These are phyloP conservation scores for Mentha longifolia DNA, from an alignment of 257 asterid species.

Conservation along the genomic window DNA sequence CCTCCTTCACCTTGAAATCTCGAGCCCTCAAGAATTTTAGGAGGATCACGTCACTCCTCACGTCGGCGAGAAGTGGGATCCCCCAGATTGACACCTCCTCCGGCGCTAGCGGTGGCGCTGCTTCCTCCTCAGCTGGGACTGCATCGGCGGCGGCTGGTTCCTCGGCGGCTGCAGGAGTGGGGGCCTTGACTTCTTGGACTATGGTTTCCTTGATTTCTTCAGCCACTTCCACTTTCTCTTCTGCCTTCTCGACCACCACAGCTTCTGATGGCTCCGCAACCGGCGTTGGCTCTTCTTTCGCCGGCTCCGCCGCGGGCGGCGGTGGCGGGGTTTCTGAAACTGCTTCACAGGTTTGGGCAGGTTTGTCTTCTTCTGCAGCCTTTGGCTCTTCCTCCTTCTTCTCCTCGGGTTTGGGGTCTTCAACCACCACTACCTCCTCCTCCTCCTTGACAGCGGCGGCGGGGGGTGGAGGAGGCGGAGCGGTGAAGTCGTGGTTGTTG, in stretches of 20 bases:
- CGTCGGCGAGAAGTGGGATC: constrained; percentile 60
- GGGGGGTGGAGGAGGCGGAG: constrained; percentile 43
- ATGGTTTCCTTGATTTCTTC: constrained; percentile 69
- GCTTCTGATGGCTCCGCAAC: background rate
- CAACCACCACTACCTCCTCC: constrained; percentile 23
- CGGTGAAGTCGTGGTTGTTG: constrained; percentile 59
- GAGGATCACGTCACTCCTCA: constrained; percentile 59
- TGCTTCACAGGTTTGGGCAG: constrained; percentile 27
- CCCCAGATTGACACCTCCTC: constrained; percentile 80
- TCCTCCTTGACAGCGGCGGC: constrained; percentile 36
- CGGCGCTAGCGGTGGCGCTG: constrained; percentile 41
- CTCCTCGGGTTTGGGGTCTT: constrained; percentile 20
- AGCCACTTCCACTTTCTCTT: constrained; percentile 38
- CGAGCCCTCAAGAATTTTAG: constrained; percentile 78
- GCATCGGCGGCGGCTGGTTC: constrained; percentile 31
- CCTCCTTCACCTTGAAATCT: constrained; percentile 72
- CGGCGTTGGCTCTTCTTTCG: background rate
- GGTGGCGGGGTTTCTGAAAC: constrained; percentile 16
- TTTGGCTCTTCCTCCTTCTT: constrained; percentile 28
- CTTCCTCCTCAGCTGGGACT: too few relatives aligned
- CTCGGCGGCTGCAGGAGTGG: constrained; percentile 42
- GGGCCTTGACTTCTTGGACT: constrained; percentile 49
- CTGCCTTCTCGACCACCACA: constrained; percentile 35
- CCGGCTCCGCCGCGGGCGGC: constrained; percentile 32
- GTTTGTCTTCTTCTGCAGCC: constrained; percentile 9